Evolutionary conservation across 768 basidiomycete species (phyloP).

Genomic region (Leccinum broughii): DNA sequence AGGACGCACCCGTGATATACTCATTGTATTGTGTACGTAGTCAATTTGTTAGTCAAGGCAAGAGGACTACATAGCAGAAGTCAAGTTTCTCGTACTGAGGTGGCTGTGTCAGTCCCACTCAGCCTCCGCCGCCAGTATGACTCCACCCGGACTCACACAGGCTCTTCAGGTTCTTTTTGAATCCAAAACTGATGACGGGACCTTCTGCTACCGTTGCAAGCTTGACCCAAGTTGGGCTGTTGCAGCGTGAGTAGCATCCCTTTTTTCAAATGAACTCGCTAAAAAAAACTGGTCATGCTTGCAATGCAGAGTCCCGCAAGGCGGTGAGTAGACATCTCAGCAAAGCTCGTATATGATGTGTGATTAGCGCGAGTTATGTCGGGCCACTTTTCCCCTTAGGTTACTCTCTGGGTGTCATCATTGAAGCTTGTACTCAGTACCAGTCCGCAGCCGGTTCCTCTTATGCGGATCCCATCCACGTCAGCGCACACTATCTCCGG

Average conservation of each 20-base stretch:
- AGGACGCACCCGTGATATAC: too few species aligned
- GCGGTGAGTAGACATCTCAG: constrained; percentile 38
- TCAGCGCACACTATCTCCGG: constrained; percentile 59
- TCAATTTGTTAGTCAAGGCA: too few species aligned
- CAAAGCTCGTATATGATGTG: not conserved
- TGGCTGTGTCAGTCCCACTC: not conserved
- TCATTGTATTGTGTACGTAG: too few species aligned
- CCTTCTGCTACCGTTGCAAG: constrained; percentile 27
- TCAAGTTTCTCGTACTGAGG: not conserved
- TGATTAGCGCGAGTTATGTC: not conserved
- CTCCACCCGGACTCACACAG: constrained; percentile 14
- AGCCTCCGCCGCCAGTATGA: constrained; percentile 5
- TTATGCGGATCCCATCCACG: constrained; percentile 59
- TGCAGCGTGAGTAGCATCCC: constrained; percentile 38
- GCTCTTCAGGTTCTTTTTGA: constrained; percentile 26
- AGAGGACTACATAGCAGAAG: too few species aligned
- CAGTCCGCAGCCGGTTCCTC: constrained; percentile 40
- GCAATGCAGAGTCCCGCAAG: constrained; percentile 48
- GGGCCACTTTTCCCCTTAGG: constrained; percentile 38
- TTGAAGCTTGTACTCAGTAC: constrained; percentile 54
- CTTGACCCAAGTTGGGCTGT: constrained; percentile 49
- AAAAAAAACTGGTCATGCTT: too few species aligned
- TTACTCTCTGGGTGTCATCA: constrained; percentile 53
- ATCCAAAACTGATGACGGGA: constrained; percentile 23
- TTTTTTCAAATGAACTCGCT: not conserved